phyloP scores from a whole-genome alignment of 2,329 filamentous ascomycete species.

The Tolypocladium capitatum region DNA sequence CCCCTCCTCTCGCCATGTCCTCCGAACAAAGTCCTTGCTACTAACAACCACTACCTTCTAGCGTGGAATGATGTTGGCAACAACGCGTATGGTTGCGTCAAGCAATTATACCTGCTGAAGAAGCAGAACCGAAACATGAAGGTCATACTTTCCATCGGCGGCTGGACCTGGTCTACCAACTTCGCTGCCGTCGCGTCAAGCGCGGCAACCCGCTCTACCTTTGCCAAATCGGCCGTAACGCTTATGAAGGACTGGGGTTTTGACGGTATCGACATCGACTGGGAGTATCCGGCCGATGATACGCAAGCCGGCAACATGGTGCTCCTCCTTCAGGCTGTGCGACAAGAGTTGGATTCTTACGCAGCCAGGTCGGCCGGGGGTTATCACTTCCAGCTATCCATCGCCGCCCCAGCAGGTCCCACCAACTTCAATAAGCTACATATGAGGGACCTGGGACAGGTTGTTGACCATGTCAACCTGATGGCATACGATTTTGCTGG shows the following conservation, averaged over 20 bases:
- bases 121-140: constrained; percentile 67
- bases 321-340: constrained; percentile 29
- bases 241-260: constrained; percentile 62
- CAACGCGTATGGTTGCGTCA: constrained; percentile 70
- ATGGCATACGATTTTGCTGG: constrained; percentile 71
- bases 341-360: constrained; percentile 34
- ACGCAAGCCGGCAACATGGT: constrained; percentile 30
- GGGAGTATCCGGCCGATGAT: constrained; percentile 24
- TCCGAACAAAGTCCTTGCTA: background rate
- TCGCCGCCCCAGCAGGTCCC: constrained; percentile 38
- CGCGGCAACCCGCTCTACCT: constrained; percentile 44
- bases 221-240: constrained; percentile 55
- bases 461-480: constrained; percentile 47
- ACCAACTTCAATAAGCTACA: constrained; percentile 34
- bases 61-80: constrained; percentile 49
- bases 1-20: background rate
- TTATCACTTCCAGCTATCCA: constrained; percentile 40
- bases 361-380: constrained; percentile 26
- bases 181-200: constrained; percentile 57
- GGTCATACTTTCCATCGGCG: constrained; percentile 66
- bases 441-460: constrained; percentile 30
- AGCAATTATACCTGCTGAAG: constrained; percentile 69
- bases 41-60: constrained; percentile 5
- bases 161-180: constrained; percentile 72
- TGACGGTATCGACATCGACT: constrained; percentile 33